These are phyloP conservation scores for Saitozyma sp. DNA, from an alignment of 768 basidiomycete genomes.

Conservation along the genomic window DNA sequence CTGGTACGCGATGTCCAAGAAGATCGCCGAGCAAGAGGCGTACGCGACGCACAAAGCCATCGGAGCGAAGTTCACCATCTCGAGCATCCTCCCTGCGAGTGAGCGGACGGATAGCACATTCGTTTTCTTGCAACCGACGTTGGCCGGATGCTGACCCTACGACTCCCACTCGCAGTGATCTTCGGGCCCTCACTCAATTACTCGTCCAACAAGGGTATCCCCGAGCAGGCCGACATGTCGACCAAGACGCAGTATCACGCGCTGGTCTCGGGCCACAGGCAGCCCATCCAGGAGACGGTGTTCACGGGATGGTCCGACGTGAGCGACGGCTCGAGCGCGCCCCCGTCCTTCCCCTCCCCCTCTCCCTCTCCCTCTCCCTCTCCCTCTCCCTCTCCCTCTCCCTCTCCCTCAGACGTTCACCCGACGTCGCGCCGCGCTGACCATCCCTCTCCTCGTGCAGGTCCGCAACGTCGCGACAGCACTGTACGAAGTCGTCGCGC, in stretches of 20 bases:
- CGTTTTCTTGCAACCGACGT: too few species aligned
- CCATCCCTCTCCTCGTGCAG: slow-evolving; percentile 1
- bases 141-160: not conserved
- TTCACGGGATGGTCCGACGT: slow-evolving; percentile 21
- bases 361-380: not conserved
- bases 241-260: slow-evolving; percentile 7
- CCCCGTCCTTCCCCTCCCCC: too few species aligned
- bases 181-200: slow-evolving; percentile 32
- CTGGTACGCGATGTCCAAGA: too few species aligned
- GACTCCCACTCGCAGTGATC: slow-evolving; percentile 10
- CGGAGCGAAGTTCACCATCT: too few species aligned
- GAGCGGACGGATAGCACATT: too few species aligned
- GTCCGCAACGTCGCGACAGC: slow-evolving; percentile 26
- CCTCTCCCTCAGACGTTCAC: slow-evolving; percentile 8
- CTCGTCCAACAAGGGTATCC: slow-evolving; percentile 9
- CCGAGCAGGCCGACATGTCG: slow-evolving; percentile 12
- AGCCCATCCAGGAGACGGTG: slow-evolving; percentile 7
- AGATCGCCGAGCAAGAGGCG: too few species aligned
- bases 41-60: too few species aligned
- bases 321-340: not conserved
- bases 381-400: not conserved
- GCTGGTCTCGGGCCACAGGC: slow-evolving; percentile 14
- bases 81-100: too few species aligned
- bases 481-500: slow-evolving; percentile 18
- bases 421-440: not conserved